Evolutionary conservation across 805 yeast species (phyloP).

Genomic region (Cyberlindnera maritima): DNA sequence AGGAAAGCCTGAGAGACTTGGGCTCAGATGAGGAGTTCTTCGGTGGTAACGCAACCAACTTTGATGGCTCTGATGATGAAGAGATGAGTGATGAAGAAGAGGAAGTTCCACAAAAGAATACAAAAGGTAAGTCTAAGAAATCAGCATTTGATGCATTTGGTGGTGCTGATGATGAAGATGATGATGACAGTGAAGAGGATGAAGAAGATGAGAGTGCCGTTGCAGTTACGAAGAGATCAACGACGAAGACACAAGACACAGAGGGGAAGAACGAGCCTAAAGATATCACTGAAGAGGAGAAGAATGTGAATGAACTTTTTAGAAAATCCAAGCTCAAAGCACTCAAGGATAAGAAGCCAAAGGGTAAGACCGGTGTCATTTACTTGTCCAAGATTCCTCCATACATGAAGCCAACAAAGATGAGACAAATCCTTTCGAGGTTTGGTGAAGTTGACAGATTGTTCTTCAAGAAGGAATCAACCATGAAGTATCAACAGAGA

Average conservation of each 20-base stretch:
- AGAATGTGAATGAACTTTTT: constrained; percentile 39
- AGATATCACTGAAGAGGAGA: constrained; percentile 20
- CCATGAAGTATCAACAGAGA: constrained; percentile 58
- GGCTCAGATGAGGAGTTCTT: constrained; percentile 29
- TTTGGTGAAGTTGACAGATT: constrained; percentile 90
- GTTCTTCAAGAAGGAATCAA: constrained; percentile 83
- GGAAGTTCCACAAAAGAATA: constrained; percentile 9
- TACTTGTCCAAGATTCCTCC: constrained; percentile 92
- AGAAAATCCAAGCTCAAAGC: constrained; percentile 57
- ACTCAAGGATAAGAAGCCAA: constrained; percentile 53
- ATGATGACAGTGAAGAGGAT: no score
- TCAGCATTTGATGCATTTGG: constrained; percentile 28
- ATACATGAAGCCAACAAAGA: constrained; percentile 91
- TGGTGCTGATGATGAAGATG: constrained; percentile 22
- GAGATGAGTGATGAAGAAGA: constrained; percentile 9
- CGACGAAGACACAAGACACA: constrained; percentile 6
- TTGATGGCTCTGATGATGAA: constrained; percentile 14
- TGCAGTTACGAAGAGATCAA: background rate
- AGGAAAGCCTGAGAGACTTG: constrained; percentile 16
- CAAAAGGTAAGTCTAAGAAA: constrained; percentile 9
- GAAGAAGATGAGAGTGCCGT: constrained; percentile 3
- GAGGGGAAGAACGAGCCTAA: constrained; percentile 8
- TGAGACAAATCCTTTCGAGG: constrained; percentile 73
- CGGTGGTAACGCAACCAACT: constrained; percentile 3
- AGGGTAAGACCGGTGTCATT: constrained; percentile 82